These are phyloP conservation scores for Marasmius tenuissimus DNA, from an alignment of 1,284 basidiomycete genomes.

Conservation along the genomic window DNA sequence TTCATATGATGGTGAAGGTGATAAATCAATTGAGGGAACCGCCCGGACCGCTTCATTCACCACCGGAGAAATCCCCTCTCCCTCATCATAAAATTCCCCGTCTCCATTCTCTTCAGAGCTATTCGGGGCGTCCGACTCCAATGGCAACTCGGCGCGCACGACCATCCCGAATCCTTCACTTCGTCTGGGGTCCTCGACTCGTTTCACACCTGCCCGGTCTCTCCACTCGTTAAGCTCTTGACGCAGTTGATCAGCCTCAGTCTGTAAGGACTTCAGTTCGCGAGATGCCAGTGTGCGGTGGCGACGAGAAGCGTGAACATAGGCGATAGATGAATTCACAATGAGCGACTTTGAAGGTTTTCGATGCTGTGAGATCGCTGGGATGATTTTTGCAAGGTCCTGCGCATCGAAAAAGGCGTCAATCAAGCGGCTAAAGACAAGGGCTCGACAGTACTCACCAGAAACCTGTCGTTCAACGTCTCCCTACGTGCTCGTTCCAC, in stretches of 20 bases:
- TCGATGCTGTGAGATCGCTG: constrained; percentile 68
- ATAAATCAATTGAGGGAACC: too few species aligned
- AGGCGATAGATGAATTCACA: constrained; percentile 72
- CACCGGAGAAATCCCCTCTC: not conserved
- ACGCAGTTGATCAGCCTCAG: constrained; percentile 62
- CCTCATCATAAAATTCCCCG: not conserved
- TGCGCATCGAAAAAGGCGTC: constrained; percentile 19
- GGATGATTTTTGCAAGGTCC: constrained; percentile 72
- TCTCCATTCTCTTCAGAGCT: not conserved
- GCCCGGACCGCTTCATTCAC: not conserved
- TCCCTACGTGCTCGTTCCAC: constrained; percentile 52
- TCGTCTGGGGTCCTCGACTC: constrained; percentile 50
- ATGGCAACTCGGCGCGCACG: constrained; percentile 20
- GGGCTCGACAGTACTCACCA: constrained; percentile 13
- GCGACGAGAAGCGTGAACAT: constrained; percentile 61
- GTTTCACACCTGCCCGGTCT: constrained; percentile 49
- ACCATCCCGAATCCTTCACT: constrained; percentile 54
- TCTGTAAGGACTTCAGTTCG: constrained; percentile 57
- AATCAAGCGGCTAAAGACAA: not conserved
- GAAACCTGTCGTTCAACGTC: constrained; percentile 49
- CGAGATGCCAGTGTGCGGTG: constrained; percentile 63
- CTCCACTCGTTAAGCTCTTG: constrained; percentile 73
- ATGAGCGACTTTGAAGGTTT: constrained; percentile 78
- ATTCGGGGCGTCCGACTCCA: not conserved
- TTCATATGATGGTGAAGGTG: too few species aligned